Conservation (phyloP, 2,329 filamentous ascomycete species). For the Tolypocladium amazonense region DNA sequence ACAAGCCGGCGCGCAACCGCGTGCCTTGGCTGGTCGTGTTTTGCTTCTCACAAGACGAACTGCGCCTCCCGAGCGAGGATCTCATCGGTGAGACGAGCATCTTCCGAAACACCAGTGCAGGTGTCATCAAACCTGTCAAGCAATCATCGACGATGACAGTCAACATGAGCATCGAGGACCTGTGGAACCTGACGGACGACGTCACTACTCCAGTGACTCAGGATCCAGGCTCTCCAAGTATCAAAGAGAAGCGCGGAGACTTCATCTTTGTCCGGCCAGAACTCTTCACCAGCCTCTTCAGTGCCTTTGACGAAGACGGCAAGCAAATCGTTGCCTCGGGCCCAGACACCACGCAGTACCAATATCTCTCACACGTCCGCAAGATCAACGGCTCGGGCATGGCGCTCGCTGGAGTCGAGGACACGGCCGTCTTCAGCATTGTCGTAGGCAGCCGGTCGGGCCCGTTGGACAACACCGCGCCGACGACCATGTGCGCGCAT, state of each 20-base stretch:
- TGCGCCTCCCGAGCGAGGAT: conserved; percentile 13
- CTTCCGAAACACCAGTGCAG: neutral
- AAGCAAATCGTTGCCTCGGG: neutral
- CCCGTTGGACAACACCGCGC: conserved; percentile 11
- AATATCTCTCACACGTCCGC: conserved; percentile 27
- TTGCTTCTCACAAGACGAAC: conserved; percentile 20
- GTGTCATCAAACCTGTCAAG: conserved; percentile 3
- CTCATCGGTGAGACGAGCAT: conserved; percentile 1
- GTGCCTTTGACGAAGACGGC: conserved; percentile 1
- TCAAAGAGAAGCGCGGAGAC: conserved; percentile 6
- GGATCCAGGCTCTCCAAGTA: neutral
- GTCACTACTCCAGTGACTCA: conserved; percentile 1
- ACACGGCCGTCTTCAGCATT: conserved; percentile 21
- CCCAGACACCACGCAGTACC: conserved; percentile 12
- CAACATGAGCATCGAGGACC: conserved; percentile 6
- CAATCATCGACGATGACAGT: conserved; percentile 4
- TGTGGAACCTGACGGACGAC: neutral
- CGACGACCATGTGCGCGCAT: conserved; percentile 21
- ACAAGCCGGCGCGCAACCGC: conserved; percentile 7
- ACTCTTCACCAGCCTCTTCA: conserved; percentile 17
- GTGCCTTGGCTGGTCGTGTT: conserved; percentile 30
- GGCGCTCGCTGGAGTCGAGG: conserved; percentile 21
- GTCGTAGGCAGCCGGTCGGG: conserved; percentile 24
- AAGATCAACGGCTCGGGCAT: conserved; percentile 27
- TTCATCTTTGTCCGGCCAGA: conserved; percentile 17